These are phyloP conservation scores for Termitomyces sp. DNA, from an alignment of 768 basidiomycete species.

Conservation along the genomic window DNA sequence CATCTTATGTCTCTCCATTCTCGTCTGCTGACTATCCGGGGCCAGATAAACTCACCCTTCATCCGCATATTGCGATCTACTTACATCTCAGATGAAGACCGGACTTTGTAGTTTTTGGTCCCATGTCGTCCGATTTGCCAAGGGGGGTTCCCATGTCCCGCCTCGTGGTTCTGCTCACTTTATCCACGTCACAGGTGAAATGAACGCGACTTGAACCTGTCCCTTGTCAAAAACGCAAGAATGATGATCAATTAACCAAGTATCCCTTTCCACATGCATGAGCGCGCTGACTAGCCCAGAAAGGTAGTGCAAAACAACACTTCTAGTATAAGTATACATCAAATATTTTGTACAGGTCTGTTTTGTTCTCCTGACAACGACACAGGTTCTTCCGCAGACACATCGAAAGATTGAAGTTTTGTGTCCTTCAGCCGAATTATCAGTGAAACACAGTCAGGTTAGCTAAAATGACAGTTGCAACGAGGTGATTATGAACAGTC, in stretches of 20 bases:
- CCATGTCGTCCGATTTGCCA: neutral
- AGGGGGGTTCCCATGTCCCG: neutral
- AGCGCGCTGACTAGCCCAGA: no score
- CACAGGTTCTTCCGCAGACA: neutral
- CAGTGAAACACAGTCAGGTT: neutral
- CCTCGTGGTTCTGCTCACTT: no score
- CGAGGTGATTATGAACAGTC: neutral
- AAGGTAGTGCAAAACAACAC: neutral
- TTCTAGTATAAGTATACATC: no score
- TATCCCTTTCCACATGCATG: no score
- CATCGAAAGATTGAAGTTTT: neutral
- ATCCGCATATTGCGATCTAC: conserved; percentile 2
- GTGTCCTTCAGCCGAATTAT: neutral
- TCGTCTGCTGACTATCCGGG: neutral
- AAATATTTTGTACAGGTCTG: neutral
- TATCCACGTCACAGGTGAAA: neutral
- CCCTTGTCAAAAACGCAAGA: neutral
- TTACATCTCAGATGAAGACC: neutral
- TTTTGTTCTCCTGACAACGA: neutral
- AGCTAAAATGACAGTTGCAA: neutral
- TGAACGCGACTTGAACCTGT: neutral
- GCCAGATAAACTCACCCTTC: neutral
- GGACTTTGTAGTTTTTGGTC: neutral
- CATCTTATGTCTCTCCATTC: neutral
- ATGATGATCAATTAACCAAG: neutral